A percentile compares a stretch with the other conserved stretches of the same genome.
Evolutionary conservation across 768 basidiomycete genomes (phyloP).

Genomic region (Lentinula sp.): DNA sequence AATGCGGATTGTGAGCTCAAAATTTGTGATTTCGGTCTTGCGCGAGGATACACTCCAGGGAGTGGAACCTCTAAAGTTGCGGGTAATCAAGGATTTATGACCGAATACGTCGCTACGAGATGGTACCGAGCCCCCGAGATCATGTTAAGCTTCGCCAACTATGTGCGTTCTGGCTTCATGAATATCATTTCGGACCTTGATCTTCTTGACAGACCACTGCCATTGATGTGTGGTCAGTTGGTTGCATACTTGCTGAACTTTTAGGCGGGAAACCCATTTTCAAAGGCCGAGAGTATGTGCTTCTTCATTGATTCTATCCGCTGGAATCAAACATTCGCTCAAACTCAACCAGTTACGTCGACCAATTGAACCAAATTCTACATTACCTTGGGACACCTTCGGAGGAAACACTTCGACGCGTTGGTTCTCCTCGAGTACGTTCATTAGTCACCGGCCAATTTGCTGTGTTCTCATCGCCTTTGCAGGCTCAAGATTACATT

Average conservation of each 20-base stretch:
- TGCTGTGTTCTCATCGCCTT: neutral
- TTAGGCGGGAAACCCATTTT: slow-evolving; percentile 92
- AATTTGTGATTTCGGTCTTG: slow-evolving; percentile 98
- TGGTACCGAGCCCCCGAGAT: slow-evolving; percentile 99
- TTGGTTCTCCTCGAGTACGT: slow-evolving; percentile 88
- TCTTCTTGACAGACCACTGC: slow-evolving; percentile 60
- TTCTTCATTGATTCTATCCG: neutral
- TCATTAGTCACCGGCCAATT: neutral
- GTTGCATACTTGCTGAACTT: slow-evolving; percentile 91
- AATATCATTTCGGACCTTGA: slow-evolving; percentile 4
- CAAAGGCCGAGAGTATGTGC: slow-evolving; percentile 90
- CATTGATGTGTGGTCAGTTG: slow-evolving; percentile 96
- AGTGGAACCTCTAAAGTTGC: slow-evolving; percentile 67
- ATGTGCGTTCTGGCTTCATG: slow-evolving; percentile 44
- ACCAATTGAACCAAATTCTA: slow-evolving; percentile 96
- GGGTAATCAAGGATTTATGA: slow-evolving; percentile 94
- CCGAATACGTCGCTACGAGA: slow-evolving; percentile 97
- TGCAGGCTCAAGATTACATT: slow-evolving; percentile 94
- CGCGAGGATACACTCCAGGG: slow-evolving; percentile 87
- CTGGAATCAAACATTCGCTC: neutral
- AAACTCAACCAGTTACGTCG: slow-evolving; percentile 68
- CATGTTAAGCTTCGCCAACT: slow-evolving; percentile 96
- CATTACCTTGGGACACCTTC: slow-evolving; percentile 98
- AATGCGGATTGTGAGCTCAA: slow-evolving; percentile 98
- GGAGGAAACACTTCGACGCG: slow-evolving; percentile 92